phyloP scores from a whole-genome alignment of 139 green algal genomes.

The Picochlorum sp. region DNA sequence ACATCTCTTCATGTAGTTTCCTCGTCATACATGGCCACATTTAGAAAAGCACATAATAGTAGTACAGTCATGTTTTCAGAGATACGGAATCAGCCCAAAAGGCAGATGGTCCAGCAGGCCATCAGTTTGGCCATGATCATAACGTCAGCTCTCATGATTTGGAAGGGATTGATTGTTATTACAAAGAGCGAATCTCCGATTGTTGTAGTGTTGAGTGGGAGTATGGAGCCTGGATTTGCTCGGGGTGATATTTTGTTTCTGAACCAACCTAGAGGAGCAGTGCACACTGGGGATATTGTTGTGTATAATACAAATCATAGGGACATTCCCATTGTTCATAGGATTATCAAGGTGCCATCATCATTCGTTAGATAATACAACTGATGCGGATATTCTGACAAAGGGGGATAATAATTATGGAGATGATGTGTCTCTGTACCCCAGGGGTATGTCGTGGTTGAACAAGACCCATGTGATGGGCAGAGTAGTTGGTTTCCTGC shows the following conservation, averaged over 20 bases:
- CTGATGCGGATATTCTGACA: conserved; percentile 70
- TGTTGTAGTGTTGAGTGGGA: conserved; percentile 94
- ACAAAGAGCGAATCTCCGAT: conserved; percentile 92
- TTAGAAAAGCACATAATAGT: no score
- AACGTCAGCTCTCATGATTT: conserved; percentile 94
- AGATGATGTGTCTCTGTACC: conserved; percentile 85
- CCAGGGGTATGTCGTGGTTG: conserved; percentile 76
- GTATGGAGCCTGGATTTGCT: conserved; percentile 96
- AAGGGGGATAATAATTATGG: conserved; percentile 98
- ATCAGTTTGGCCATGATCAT: conserved; percentile 87
- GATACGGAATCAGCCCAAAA: conserved; percentile 27
- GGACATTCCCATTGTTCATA: conserved; percentile 97
- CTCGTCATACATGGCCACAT: no score
- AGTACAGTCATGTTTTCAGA: conserved; percentile 10
- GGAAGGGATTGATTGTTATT: conserved; percentile 90
- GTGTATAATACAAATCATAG: conserved; percentile 92
- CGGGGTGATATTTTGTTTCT: conserved; percentile 97
- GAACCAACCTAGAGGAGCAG: conserved; percentile 53
- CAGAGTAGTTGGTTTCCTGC: conserved; percentile 82
- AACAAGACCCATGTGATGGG: conserved; percentile 91
- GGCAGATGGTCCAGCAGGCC: conserved; percentile 51
- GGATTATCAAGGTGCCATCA: conserved; percentile 85
- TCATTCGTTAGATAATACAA: conserved; percentile 8
- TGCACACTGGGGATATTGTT: conserved; percentile 57
- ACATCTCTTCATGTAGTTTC: no score